Base-by-base conservation (phyloP, 495 filamentous ascomycete species). In the Penicillium tannophilum region DNA sequence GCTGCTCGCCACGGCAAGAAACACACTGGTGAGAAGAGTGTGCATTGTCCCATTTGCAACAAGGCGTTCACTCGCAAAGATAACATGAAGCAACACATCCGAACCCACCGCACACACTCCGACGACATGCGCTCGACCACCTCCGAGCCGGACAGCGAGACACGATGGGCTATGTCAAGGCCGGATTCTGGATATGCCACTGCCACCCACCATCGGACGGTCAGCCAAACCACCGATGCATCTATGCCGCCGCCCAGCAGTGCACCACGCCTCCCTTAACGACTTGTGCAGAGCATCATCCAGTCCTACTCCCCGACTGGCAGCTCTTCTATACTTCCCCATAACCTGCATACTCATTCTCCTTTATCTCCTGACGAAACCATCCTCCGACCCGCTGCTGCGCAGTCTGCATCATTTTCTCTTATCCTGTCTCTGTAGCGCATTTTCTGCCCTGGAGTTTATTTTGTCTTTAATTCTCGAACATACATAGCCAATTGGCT, bases 21-120 rank as follows among this genome's bases (percentile, higher is more conserved):
- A 68, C 93, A 98, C 74, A 97, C 93, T 0, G 93, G 91, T 23
- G 92, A 96, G 76, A 98, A 98, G 76, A 91, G 88, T 46, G 92
- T 96, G 19, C 82, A 86, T 49, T 98, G 93, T 75, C 88, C 90
- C 0, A 91, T 88, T 56, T 98, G 93, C 78, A 84, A 88, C 71
- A 97, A 97, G 75, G 91, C 91, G 48, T 98, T 98, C 68, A 97
- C 94, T 6, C 87, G 93, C 45, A 92, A 94, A 67, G 93, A 98
- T 76, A 98, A 98, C 75, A 97, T 97, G 90, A 97, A 97, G 79
- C 93, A 98, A 65, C 93, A 98, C 67, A 87, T 91, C 52, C 86
- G 93, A 49, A 98, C 94, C 1, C 93, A 98, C 72, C 73, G 74
- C 35, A 74, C 71, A 0, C 72, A 74, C 49, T 74, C 73, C 0